A percentile compares a stretch with the other conserved stretches of the same genome.
These are phyloP conservation scores for Echium plantagineum DNA, from an alignment of 257 asterid species.

Conservation along the genomic window DNA sequence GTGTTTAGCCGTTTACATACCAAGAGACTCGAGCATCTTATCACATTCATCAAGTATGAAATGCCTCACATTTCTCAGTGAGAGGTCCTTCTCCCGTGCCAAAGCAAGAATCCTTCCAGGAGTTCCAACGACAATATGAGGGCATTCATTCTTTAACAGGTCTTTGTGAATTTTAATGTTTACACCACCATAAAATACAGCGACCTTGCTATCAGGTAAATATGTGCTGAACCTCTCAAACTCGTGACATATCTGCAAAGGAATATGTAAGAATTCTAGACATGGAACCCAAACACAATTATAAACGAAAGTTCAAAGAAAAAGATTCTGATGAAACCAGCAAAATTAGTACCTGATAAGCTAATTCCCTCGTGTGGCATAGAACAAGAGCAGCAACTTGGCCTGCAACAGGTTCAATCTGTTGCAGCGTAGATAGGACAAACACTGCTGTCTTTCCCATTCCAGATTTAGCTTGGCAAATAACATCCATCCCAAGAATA, in stretches of 20 bases:
- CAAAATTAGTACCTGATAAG: conserved; percentile 50
- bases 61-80: conserved; percentile 76
- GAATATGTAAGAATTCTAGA: conserved; percentile 6
- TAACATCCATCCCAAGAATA: conserved; percentile 89
- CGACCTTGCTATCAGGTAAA: conserved; percentile 64
- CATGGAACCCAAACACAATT: background rate
- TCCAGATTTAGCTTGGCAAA: conserved; percentile 95
- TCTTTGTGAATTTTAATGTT: conserved; percentile 70
- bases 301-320: no score
- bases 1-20: conserved; percentile 17
- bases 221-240: conserved; percentile 87
- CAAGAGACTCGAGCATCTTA: conserved; percentile 93
- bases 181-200: conserved; percentile 89
- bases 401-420: conserved; percentile 78
- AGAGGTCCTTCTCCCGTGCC: conserved; percentile 71
- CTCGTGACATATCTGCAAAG: conserved; percentile 71
- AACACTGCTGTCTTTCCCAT: conserved; percentile 97
- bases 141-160: conserved; percentile 82
- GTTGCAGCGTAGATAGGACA: conserved; percentile 79
- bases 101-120: conserved; percentile 82
- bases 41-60: conserved; percentile 87
- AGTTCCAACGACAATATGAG: conserved; percentile 85
- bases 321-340: background rate
- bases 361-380: conserved; percentile 80
- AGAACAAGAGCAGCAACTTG: conserved; percentile 84